Evolutionary conservation across 2,329 filamentous ascomycete species (phyloP).

Genomic region (Fusarium veterinarium): DNA sequence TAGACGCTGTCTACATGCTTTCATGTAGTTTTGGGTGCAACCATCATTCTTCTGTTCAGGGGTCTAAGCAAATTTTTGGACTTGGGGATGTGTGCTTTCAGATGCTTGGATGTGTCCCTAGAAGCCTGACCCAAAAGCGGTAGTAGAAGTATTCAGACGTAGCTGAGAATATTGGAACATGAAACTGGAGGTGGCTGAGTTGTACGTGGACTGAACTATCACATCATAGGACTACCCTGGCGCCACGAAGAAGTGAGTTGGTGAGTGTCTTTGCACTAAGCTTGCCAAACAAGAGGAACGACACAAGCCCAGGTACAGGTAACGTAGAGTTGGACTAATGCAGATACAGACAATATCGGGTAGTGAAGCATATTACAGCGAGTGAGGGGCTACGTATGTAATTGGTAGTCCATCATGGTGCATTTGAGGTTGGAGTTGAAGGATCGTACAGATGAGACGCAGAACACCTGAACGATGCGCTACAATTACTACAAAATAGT

Average conservation of each 20-base stretch:
- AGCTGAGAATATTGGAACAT: neutral
- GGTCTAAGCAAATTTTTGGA: neutral
- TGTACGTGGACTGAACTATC: neutral
- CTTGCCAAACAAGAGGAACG: neutral
- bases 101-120: conserved; percentile 6
- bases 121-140: neutral
- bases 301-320: neutral
- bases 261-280: neutral
- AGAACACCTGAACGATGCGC: neutral
- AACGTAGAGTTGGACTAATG: neutral
- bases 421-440: neutral
- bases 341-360: neutral
- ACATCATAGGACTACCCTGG: neutral
- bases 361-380: neutral
- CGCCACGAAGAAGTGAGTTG: neutral
- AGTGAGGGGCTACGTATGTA: neutral
- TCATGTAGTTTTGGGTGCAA: conserved; percentile 3
- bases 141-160: neutral
- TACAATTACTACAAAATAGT: neutral
- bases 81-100: conserved; percentile 9
- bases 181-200: neutral
- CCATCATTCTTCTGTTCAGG: neutral
- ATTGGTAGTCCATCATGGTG: neutral
- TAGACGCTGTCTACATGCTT: conserved; percentile 23
- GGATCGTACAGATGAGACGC: neutral